Evolutionary conservation across 352 stramenopile species (phyloP), one percentile per base, ranked within the genome.

Genomic region (Phytophthora lateralis): DNA sequence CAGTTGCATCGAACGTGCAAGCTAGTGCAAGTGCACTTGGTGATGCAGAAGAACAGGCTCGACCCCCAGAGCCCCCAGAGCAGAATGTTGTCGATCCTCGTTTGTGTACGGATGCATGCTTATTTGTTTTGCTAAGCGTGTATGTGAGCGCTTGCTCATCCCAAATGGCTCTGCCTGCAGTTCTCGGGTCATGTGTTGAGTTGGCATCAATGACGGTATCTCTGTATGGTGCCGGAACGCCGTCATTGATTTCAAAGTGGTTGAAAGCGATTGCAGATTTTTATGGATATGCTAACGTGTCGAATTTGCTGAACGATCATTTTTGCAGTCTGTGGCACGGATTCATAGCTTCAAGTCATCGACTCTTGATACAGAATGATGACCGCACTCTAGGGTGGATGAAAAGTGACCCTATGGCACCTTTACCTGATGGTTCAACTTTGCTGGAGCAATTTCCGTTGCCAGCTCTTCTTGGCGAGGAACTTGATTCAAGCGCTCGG

Each of bases 81-180:
- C 45, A 56, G 30, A 41, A 63, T 27, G 17, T 50, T 55, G 34
- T 62, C 7, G 45, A 58, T 38, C 65, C 64, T 63, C 55, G 53
- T 15, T 39, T 69, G 10, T 62, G 56, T 15, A 71, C 73, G 38
- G 77, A 84, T 11, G 46, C 64, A 7, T 87, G 73, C 18, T 34
- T 88, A 42, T 72, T 77, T 21, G 63, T 90, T 14, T 51, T 87
- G 17, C 35, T 86, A 4, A 76, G 72, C n/a, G 56, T 91, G 15
- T 91, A 87, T 43, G 69, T 91, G 21, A 82, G 85, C 26, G 82
- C 82, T 10, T 88, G 81, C 21, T 90, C 82, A 6, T 87, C 69
- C 47, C 66, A 83, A 49, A 71, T 68, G 14, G 80, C 78, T 4
- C 43, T 94, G 15, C 73, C 82, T 0, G 69, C 78, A 39, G 80